Evolutionary conservation across 2,329 filamentous ascomycete species (phyloP), one percentile per base, ranked within the genome.

Genomic region (Aphanocladium album): DNA sequence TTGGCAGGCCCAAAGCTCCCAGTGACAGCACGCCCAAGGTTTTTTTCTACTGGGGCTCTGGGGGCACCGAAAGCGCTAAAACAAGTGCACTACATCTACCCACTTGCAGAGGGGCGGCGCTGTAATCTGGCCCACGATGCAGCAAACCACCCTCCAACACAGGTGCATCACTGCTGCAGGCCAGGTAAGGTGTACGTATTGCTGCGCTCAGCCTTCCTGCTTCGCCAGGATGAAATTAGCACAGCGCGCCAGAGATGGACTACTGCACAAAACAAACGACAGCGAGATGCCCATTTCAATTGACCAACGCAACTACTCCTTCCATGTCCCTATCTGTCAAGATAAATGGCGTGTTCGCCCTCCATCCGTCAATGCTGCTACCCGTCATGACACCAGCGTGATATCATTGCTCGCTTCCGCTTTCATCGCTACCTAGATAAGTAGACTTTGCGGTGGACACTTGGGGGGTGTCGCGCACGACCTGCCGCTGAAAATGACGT

Each of bases 401-500:
- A 49, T 49, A 49, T 49, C 54, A 57, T 57, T 39, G 35, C 35
- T 39, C 35, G 35, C 35, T 8, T 39, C 35, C 35, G 35, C 35
- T 14, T 39, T 39, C 35, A 39, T 39, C 35, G 30, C 12, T 14
- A 17, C 7, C 25, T 16, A 43, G 30, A 30, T 9, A n/a, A n/a
- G n/a, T 57, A 50, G 33, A 41, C 46, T 58, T 58, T 58, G n/a
- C 14, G 46, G 16, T 49, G 23, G 45, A 35, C 14, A n/a, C n/a
- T n/a, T 21, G 5, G 25, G 14, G 16, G 16, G 16, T 12, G 27
- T n/a, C 23, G 23, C 46, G 56, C 56, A 58, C 46, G 23, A 41
- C 33, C 55, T 41, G 45, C n/a, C 21, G 35, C 56, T 21, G 21
- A 41, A n/a, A 33, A 58, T 58, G 56, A 58, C 56, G 56, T 58